phyloP scores from a whole-genome alignment of 2,329 filamentous ascomycete species.

The Phialocephala sp. region DNA sequence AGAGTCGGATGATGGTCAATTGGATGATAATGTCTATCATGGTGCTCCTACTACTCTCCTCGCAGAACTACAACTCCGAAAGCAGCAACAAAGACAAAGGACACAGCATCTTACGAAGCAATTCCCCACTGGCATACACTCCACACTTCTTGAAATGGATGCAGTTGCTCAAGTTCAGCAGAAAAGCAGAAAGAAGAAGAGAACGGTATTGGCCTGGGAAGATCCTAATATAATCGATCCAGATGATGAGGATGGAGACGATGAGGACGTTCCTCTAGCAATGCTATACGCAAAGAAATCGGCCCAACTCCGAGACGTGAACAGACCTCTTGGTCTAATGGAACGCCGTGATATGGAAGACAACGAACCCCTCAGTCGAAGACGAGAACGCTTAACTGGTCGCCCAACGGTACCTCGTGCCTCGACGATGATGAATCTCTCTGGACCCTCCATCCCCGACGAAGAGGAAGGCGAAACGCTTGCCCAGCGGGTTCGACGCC shows the following conservation, averaged over 20 bases:
- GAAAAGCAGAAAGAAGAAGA: conserved; percentile 73
- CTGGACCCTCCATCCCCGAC: conserved; percentile 34
- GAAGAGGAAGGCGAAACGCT: conserved; percentile 67
- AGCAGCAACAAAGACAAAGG: conserved; percentile 83
- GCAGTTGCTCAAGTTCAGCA: conserved; percentile 86
- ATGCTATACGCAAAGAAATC: conserved; percentile 70
- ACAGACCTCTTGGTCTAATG: conserved; percentile 75
- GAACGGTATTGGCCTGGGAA: conserved; percentile 91
- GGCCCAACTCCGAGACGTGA: conserved; percentile 52
- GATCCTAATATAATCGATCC: conserved; percentile 58
- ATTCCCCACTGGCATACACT: conserved; percentile 81
- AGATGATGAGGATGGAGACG: conserved; percentile 59
- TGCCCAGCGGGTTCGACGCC: conserved; percentile 66
- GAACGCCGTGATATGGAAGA: conserved; percentile 87
- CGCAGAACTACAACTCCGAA: conserved; percentile 89
- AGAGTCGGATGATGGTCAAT: conserved; percentile 51
- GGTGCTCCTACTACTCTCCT: conserved; percentile 88
- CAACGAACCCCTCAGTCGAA: conserved; percentile 69
- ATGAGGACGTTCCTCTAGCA: conserved; percentile 88
- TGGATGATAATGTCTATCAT: conserved; percentile 58
- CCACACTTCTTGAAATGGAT: conserved; percentile 88
- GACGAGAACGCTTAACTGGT: conserved; percentile 41
- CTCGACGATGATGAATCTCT: conserved; percentile 38
- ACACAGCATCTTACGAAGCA: conserved; percentile 69
- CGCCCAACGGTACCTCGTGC: conserved; percentile 34